Evolutionary conservation across 1,284 basidiomycete genomes (phyloP), one percentile per base, ranked within the genome.

Genomic region (Cutaneotrichosporon cutaneum): DNA sequence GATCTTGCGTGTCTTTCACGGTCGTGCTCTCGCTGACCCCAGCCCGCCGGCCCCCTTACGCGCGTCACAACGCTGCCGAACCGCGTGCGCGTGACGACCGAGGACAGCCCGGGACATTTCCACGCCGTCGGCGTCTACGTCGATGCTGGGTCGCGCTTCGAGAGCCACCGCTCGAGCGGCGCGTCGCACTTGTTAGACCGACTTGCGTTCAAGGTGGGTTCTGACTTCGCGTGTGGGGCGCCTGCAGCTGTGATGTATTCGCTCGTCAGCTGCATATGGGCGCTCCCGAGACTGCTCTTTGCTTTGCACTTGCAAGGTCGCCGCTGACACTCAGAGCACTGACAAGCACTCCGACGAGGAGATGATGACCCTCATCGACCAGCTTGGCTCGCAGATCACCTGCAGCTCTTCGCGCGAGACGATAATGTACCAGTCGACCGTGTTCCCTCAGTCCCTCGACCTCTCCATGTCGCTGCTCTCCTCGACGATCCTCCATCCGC

Each of bases 361-460:
- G 70, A 94, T 98, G 90, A 86, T 88, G 8, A 81, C 82, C 5
- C 86, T 89, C 55, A 90, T 97, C 72, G 88, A 94, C 76, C 84
- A 85, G 11, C 84, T 97, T 22, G 94, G 96, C 52, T 93, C 94
- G 22, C 93, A 97, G 80, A 92, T 98, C 63, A 85, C 91, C 77
- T 94, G 90, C 74, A 89, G 92, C 9, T 92, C 92, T 14, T 90
- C 92, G 6, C 85, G 95, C 52, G 95, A 99, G 78, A 88, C 92
- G 39, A 93, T 98, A 79, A 94, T 97, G 91, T 99, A 98, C 79
- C 95, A 98, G 80, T 94, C 95, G 18, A 92, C 92, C 52, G 90
- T 97, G 73, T 96, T 95, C 78, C 88, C 92, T 68, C 83, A 88
- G 68, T 88, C 88, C 48, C 90, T 94, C 1, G 86, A 88, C 6